Evolutionary conservation across 768 basidiomycete species (phyloP).

Genomic region (Rhodosporidiobolus sp.): DNA sequence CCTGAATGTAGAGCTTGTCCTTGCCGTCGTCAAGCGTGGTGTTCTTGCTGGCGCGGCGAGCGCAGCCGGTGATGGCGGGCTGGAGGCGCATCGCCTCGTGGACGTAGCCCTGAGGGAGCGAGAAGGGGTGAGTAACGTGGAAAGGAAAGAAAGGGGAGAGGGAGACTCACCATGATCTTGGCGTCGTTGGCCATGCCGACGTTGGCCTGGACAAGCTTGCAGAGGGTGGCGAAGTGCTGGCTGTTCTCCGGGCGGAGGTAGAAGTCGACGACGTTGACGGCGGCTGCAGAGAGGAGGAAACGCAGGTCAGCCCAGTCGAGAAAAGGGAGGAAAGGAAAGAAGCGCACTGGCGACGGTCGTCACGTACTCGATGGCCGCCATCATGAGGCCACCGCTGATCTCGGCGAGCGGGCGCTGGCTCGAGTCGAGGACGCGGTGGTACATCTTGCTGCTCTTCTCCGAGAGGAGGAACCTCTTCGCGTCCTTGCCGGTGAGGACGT

Average conservation of each 20-base stretch:
- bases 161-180: constrained; percentile 5
- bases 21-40: not conserved
- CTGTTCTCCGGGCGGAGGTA: constrained; percentile 13
- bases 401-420: constrained; percentile 13
- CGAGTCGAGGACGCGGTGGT: constrained; percentile 10
- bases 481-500: constrained; percentile 4
- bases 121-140: not conserved
- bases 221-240: not conserved
- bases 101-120: constrained; percentile 10
- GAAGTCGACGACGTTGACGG: constrained; percentile 16
- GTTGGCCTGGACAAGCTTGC: not conserved
- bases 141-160: not conserved
- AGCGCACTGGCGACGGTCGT: constrained; percentile 5
- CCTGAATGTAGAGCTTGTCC: not conserved
- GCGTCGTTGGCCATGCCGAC: constrained; percentile 8
- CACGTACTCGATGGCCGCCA: constrained; percentile 7
- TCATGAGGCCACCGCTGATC: constrained; percentile 7
- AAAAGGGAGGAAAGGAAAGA: not conserved
- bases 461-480: constrained; percentile 2
- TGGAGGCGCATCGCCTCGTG: constrained; percentile 23
- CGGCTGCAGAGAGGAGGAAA: not conserved
- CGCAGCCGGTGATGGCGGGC: constrained; percentile 18
- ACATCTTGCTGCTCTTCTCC: constrained; percentile 1
- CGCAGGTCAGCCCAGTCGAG: not conserved
- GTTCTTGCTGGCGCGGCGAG: constrained; percentile 11